Conservation (phyloP, 2,329 filamentous ascomycete genomes). For the Neobulgaria alba region DNA sequence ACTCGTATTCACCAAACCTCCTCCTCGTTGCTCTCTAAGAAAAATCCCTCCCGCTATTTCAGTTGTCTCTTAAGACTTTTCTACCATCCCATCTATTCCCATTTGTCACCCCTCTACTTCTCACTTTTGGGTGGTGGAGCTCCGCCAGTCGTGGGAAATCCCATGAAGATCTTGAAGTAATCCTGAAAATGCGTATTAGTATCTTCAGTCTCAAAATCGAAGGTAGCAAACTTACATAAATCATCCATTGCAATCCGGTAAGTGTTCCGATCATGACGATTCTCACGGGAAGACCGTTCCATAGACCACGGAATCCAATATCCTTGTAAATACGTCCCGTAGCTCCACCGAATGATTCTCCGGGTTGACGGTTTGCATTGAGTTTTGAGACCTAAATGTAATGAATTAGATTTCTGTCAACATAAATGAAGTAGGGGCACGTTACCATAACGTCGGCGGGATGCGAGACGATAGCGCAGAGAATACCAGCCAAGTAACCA, state of each 20-base stretch:
- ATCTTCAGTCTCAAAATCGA: constrained; percentile 3
- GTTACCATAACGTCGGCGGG: constrained; percentile 78
- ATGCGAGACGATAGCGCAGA: constrained; percentile 75
- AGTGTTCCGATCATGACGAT: constrained; percentile 66
- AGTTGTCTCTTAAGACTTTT: too few relatives aligned
- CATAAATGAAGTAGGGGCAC: neutral
- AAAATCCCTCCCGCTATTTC: too few relatives aligned
- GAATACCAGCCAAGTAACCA: constrained; percentile 81
- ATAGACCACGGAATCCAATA: constrained; percentile 80
- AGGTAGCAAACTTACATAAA: constrained; percentile 50
- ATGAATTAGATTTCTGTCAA: too few relatives aligned
- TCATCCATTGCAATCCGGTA: constrained; percentile 89
- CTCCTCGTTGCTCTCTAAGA: too few relatives aligned
- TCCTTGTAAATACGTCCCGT: constrained; percentile 74
- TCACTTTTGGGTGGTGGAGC: constrained; percentile 16
- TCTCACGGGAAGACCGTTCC: constrained; percentile 79
- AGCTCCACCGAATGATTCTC: constrained; percentile 71
- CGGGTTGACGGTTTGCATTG: constrained; percentile 67
- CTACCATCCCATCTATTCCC: too few relatives aligned
- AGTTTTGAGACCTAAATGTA: constrained; percentile 57
- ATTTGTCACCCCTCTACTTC: too few relatives aligned
- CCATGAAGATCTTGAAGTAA: constrained; percentile 87
- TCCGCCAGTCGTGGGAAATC: constrained; percentile 74
- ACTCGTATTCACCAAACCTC: too few relatives aligned
- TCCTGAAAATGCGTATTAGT: constrained; percentile 40